These are phyloP conservation scores for Diaporthe longicolla DNA, from an alignment of 2,329 filamentous ascomycete species.

Conservation along the genomic window DNA sequence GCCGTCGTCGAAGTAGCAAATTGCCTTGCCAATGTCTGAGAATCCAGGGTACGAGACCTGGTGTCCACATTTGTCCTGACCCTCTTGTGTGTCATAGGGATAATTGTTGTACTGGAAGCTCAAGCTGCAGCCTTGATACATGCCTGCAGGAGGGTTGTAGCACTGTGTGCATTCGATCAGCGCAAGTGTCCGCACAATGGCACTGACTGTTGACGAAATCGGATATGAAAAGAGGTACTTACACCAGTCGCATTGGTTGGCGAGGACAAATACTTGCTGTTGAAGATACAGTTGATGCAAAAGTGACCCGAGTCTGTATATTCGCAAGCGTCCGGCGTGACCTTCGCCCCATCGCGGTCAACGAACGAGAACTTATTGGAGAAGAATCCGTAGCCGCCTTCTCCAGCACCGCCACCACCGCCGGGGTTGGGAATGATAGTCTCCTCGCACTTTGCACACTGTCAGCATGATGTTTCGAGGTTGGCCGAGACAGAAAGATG, in stretches of 20 bases:
- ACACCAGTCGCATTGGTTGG: slow-evolving; percentile 15
- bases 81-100: slow-evolving; percentile 1
- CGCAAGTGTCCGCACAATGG: too few relatives aligned
- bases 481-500: neutral
- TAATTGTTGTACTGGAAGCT: slow-evolving; percentile 1
- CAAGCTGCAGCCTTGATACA: slow-evolving; percentile 9
- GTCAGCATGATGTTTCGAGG: neutral
- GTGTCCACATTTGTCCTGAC: neutral
- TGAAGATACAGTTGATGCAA: slow-evolving; percentile 9
- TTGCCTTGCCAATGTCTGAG: neutral
- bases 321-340: neutral
- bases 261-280: slow-evolving; percentile 8
- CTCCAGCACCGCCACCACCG: neutral
- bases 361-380: neutral
- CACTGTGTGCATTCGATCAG: slow-evolving; percentile 6
- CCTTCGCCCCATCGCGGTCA: neutral
- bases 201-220: neutral
- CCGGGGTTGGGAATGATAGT: slow-evolving; percentile 11
- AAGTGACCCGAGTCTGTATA: neutral
- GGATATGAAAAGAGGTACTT: neutral
- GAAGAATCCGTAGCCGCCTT: slow-evolving; percentile 14
- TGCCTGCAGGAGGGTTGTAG: slow-evolving; percentile 9
- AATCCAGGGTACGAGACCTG: neutral
- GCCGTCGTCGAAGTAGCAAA: slow-evolving; percentile 9
- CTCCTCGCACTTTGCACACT: neutral